phyloP scores from a whole-genome alignment of 2,329 filamentous ascomycete species.

The Westerdykella ornata region DNA sequence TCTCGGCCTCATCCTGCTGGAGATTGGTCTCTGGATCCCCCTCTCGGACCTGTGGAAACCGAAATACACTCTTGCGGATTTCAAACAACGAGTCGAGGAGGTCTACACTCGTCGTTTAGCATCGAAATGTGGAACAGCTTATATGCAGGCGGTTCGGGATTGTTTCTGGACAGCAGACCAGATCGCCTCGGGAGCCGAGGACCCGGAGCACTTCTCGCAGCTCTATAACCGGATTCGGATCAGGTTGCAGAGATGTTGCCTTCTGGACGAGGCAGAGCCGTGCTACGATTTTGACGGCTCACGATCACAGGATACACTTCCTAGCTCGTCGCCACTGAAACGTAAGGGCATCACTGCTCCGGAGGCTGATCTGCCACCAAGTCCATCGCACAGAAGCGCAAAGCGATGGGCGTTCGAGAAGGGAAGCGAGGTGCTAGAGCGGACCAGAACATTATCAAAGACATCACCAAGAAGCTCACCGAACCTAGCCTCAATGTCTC shows the following conservation, averaged over 20 bases:
- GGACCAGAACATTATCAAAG: slow-evolving; percentile 29
- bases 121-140: slow-evolving; percentile 64
- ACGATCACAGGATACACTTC: slow-evolving; percentile 15
- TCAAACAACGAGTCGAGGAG: slow-evolving; percentile 57
- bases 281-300: slow-evolving; percentile 24
- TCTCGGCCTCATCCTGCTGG: slow-evolving; percentile 64
- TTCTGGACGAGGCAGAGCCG: slow-evolving; percentile 35
- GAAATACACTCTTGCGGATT: slow-evolving; percentile 54
- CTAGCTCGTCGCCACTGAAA: slow-evolving; percentile 23
- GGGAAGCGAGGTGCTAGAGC: slow-evolving; percentile 29
- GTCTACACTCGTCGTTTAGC: slow-evolving; percentile 59
- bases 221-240: slow-evolving; percentile 43
- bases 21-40: slow-evolving; percentile 68
- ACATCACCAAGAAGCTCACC: slow-evolving; percentile 22
- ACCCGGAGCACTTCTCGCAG: slow-evolving; percentile 28
- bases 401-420: slow-evolving; percentile 35
- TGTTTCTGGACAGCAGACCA: slow-evolving; percentile 64
- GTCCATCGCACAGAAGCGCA: slow-evolving; percentile 30
- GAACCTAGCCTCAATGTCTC: slow-evolving; percentile 20
- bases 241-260: slow-evolving; percentile 35
- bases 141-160: slow-evolving; percentile 66
- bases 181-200: slow-evolving; percentile 21
- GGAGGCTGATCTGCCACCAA: slow-evolving; percentile 21
- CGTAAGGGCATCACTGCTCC: slow-evolving; percentile 27
- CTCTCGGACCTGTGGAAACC: slow-evolving; percentile 54